Evolutionary conservation across 1,139 yeast species (phyloP).

Genomic region (Geotrichum aggregatum): DNA sequence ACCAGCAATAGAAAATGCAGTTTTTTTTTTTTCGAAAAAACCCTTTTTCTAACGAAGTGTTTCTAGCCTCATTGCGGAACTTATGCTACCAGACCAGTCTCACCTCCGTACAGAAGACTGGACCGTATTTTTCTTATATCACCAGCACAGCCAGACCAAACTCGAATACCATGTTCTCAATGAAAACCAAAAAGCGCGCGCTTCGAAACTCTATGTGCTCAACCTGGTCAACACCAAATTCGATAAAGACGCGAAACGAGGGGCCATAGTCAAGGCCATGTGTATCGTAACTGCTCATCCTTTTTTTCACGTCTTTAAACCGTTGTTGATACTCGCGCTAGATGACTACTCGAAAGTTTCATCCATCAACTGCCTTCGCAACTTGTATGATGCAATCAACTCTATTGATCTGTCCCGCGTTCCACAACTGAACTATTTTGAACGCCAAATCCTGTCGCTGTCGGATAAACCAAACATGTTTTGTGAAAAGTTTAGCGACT

Average conservation of each 20-base stretch:
- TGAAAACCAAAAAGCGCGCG: conserved; percentile 28
- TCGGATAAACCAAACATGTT: conserved; percentile 34
- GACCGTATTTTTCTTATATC: conserved; percentile 53
- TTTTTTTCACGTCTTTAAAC: conserved; percentile 57
- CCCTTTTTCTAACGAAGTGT: neutral
- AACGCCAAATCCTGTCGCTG: conserved; percentile 34
- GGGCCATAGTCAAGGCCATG: conserved; percentile 54
- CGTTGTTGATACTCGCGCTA: conserved; percentile 52
- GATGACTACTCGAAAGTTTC: conserved; percentile 43
- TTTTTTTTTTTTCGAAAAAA: no score
- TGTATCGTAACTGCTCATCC: conserved; percentile 51
- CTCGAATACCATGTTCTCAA: conserved; percentile 31
- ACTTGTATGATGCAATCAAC: conserved; percentile 42
- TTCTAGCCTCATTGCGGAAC: conserved; percentile 44
- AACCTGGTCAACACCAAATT: conserved; percentile 52
- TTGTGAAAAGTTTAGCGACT: conserved; percentile 32
- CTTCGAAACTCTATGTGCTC: conserved; percentile 51
- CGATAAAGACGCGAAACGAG: conserved; percentile 46
- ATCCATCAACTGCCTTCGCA: conserved; percentile 31
- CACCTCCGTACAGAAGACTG: conserved; percentile 59
- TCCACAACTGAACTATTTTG: conserved; percentile 35
- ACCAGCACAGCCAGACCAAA: conserved; percentile 31
- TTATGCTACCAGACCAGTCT: conserved; percentile 64
- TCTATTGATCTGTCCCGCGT: conserved; percentile 35
- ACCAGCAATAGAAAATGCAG: no score